Conservation (phyloP, 2,329 filamentous ascomycete genomes). For the Epicoccum nigrum region DNA sequence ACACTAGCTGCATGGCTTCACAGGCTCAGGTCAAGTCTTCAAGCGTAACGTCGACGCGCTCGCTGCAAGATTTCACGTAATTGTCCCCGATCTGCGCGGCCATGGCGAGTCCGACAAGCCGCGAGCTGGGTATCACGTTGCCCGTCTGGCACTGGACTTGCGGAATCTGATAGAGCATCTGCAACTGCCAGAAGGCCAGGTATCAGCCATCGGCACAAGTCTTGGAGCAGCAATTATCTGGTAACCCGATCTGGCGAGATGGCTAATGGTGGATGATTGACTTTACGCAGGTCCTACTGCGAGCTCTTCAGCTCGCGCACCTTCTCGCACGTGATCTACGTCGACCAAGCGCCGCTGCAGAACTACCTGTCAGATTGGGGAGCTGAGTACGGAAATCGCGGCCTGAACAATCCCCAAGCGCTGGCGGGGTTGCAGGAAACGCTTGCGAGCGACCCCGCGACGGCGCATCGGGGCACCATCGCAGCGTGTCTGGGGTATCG, state of each 20-base stretch:
- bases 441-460: constrained; percentile 17
- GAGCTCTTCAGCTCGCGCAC: constrained; percentile 31
- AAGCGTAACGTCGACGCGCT: constrained; percentile 22
- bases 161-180: constrained; percentile 31
- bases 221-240: constrained; percentile 33
- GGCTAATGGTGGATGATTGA: not conserved
- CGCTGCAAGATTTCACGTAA: constrained; percentile 15
- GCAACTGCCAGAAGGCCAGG: constrained; percentile 7
- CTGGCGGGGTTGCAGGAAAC: constrained; percentile 23
- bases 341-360: constrained; percentile 38
- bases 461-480: constrained; percentile 31
- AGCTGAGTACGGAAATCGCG: constrained; percentile 26
- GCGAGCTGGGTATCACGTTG: constrained; percentile 34
- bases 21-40: constrained; percentile 31
- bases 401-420: constrained; percentile 25
- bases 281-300: constrained; percentile 24
- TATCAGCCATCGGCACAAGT: constrained; percentile 28
- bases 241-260: constrained; percentile 1
- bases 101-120: constrained; percentile 36
- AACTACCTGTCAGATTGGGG: constrained; percentile 36
- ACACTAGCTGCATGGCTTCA: constrained; percentile 36
- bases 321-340: constrained; percentile 34
- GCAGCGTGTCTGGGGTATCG: constrained; percentile 33
- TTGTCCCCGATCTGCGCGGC: constrained; percentile 33
- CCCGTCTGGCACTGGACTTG: constrained; percentile 35